Evolutionary conservation across 2,329 filamentous ascomycete species (phyloP), one percentile per base, ranked within the genome.

Genomic region (Microdochium trichocladiopsis): DNA sequence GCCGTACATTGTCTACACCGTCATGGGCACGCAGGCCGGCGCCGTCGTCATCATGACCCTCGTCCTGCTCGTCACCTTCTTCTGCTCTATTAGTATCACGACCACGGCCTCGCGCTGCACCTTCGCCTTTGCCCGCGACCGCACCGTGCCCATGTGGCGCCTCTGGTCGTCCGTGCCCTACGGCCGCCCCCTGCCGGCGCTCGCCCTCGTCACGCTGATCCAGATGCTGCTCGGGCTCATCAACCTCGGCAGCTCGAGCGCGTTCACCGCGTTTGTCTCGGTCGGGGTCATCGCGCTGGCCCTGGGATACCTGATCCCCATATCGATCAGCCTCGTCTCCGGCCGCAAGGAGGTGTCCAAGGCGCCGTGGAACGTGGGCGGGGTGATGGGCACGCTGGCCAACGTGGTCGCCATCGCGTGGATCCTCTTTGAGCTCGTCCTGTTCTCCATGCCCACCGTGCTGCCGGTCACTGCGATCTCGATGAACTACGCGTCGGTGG

Each of bases 61-160:
- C 1, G 69, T 83, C 28, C 70, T 83, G 48, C 70, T 82, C 33
- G 75, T 83, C 51, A 80, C 76, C 18, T 62, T 83, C 47, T 75
- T 82, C 61, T 83, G 80, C 61, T 80, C 78, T 50, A 80, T 86
- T 43, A 83, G 82, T 22, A 85, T 86, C 63, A 85, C 84, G 3
- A 84, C 86, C 11, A 82, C 84, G 4, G 77, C 84, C 1, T 86
- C 82, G 36, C 79, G 84, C 36, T 85, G 82, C 64, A 85, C 81
- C 2, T 81, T 84, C 71, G 84, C 83, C 8, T 84, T 87, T 57
- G 80, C 80, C 33, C 75, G 80, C 55, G 79, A 83, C 58, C 74
- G 75, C 41, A 79, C 78, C 45, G 77, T 83, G 47, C 80, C 80
- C 2, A 67, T 78, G 8, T 75, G 74, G 4, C 57, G 63, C 3